Evolutionary conservation across 2,329 filamentous ascomycete genomes (phyloP).

Genomic region (Aspergillus proliferans): DNA sequence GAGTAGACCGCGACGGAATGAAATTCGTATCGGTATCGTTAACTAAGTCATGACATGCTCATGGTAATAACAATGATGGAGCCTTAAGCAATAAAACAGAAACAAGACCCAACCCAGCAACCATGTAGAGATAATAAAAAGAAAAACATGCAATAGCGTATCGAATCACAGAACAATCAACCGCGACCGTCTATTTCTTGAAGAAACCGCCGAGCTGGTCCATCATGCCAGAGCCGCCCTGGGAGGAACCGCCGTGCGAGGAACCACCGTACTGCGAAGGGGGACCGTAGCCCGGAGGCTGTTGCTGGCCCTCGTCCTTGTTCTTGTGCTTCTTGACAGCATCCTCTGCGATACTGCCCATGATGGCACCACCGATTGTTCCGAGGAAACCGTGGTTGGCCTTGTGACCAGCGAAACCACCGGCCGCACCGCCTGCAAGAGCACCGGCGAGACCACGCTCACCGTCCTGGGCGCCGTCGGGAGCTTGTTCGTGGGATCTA

Average conservation of each 20-base stretch:
- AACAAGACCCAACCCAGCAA: background rate
- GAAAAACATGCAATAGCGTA: background rate
- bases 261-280: constrained; percentile 10
- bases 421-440: constrained; percentile 42
- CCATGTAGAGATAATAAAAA: background rate
- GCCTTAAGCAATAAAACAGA: background rate
- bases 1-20: background rate
- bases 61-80: constrained; percentile 4
- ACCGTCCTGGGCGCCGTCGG: constrained; percentile 36
- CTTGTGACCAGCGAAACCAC: constrained; percentile 43
- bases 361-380: constrained; percentile 43
- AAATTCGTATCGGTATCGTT: constrained; percentile 11
- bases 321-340: constrained; percentile 40
- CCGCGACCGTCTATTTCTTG: constrained; percentile 25
- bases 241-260: constrained; percentile 3
- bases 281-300: constrained; percentile 15
- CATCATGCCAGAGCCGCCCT: constrained; percentile 19
- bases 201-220: constrained; percentile 33
- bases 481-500: constrained; percentile 25
- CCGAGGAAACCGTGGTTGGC: constrained; percentile 44
- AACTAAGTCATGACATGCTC: constrained; percentile 10
- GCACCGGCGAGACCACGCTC: constrained; percentile 45
- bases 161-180: background rate
- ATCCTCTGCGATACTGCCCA: constrained; percentile 42
- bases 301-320: constrained; percentile 23